Evolutionary conservation across 2,329 filamentous ascomycete genomes (phyloP), one percentile per base, ranked within the genome.

Genomic region (Aspergillus sp.): DNA sequence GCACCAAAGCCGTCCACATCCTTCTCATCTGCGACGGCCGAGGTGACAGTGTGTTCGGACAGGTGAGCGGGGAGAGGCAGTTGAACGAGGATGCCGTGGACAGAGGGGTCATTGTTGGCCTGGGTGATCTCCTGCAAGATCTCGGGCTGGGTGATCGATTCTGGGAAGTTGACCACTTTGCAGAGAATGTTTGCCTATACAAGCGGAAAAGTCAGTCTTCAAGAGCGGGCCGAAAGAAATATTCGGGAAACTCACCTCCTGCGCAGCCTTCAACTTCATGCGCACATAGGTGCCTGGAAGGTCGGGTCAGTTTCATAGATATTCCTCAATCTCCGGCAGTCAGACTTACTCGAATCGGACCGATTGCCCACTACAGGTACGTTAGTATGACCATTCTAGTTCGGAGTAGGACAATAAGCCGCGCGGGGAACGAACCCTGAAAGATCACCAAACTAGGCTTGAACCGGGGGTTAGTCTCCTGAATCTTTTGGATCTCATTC

Each of bases 231-330:
- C 22, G 22, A 24, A 35, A 35, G 33, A 35, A 35, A 35, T 10
- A 9, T 11, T 35, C 33, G 33, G 11, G n/a, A 20, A 52, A 49
- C 76, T 63, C 78, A 91, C 89, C 82, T 97, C 94, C 71, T 89
- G 80, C 53, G 94, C 94, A 60, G 94, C 94, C 82, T 96, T 99
- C 68, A 96, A 79, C 80, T 99, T 99, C 94, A 99, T 99, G 76
- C 92, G 92, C 75, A 99, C 93, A 88, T 99, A 99, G 48, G 93
- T 97, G 67, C 87, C 89, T 93, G 66, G 52, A 58, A 52, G 53
- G 43, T 44, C 24, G 4, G 58, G 63, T 71, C 63, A 72, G 59
- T 35, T 16, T 35, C 11, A 35, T 35, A n/a, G 3, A 13, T 3
- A 35, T 35, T 3, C n/a, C 4, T 11, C 3, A 3, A 3, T 10